Base-by-base conservation (phyloP, 768 basidiomycete species). In the Trametes sanguinea region DNA sequence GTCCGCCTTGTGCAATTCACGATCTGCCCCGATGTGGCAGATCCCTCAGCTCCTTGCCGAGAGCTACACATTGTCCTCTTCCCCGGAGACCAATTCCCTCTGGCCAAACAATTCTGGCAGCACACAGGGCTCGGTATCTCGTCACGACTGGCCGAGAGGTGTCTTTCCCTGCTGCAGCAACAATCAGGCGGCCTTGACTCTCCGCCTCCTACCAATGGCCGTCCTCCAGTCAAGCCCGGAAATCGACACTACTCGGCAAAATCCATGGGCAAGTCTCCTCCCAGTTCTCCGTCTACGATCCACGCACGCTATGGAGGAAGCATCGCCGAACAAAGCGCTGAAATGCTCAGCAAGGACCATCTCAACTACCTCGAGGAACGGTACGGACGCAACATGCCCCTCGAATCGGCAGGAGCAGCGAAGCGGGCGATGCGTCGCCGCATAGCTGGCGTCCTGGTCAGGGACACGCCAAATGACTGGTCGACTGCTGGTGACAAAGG, bases 101-200 rank as follows among this genome's bases (percentile, higher is more conserved):
- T 88, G 6, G 94, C 92, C 7, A 96, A 92, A 72, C 83, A 94
- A 73, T 98, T 95, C 75, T 98, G 96, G 96, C 95, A 98, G 67
- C 96, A 98, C 72, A 86, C 90, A 0, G 96, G 96, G 0, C 77
- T 90, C 61, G 95, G 95, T 1, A 87, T 99, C 43, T 94, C 91
- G 3, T 94, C 92, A 62, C 87, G 96, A 6, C 76, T 90, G 17
- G 94, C 94, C 4, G 94, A 95, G 61, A 80, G 85, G 60, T 94
- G 91, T 70, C 79, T 98, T 45, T 79, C 85, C 32, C 77, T 93
- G 67, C 79, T 95, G 1, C 83, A 86, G 0, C 82, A 67, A 29
- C 69, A 70, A 14, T 11, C 52, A 13, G 27, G 39, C 2, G 29
- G 66, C 42, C 67, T 67, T 45, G 58, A 37, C 17, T 39, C 66